These are phyloP conservation scores for Phytopythium cucurbitacearum DNA, from an alignment of 352 stramenopile species.

Conservation along the genomic window DNA sequence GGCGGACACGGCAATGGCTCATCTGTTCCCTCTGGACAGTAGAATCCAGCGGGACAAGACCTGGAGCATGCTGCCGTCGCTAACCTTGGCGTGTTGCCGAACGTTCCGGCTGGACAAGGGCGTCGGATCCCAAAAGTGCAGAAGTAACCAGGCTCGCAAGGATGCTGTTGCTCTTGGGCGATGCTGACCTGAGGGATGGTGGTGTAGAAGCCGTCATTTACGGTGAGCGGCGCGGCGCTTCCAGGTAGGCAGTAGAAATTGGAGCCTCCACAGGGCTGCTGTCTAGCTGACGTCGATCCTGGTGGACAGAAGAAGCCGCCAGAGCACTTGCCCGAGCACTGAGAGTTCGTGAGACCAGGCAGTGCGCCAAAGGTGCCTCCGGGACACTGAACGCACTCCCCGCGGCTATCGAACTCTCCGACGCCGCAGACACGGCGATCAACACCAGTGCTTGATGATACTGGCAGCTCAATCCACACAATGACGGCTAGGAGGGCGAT, in stretches of 20 bases:
- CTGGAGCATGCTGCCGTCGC: conserved; percentile 28
- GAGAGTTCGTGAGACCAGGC: conserved; percentile 24
- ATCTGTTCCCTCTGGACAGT: conserved; percentile 44
- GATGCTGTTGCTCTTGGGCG: no score
- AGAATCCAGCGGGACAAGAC: conserved; percentile 43
- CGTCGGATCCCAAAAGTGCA: conserved; percentile 54
- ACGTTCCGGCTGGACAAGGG: conserved; percentile 44
- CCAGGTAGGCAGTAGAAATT: conserved; percentile 55
- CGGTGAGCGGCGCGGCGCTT: conserved; percentile 28
- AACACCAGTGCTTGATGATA: conserved; percentile 3
- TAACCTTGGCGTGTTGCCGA: conserved; percentile 31
- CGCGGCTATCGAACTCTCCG: conserved; percentile 31
- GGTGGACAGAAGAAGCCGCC: conserved; percentile 53
- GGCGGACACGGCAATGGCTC: conserved; percentile 42
- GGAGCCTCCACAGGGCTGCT: conserved; percentile 42
- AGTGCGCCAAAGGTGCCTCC: conserved; percentile 39
- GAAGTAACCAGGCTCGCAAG: conserved; percentile 62
- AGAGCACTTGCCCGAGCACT: conserved; percentile 46
- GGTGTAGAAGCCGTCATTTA: conserved; percentile 58
- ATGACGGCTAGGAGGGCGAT: background rate
- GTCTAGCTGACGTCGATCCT: conserved; percentile 50
- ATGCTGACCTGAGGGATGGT: background rate
- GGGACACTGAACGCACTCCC: conserved; percentile 37
- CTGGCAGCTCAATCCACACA: background rate
- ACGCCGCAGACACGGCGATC: conserved; percentile 33